phyloP scores from a whole-genome alignment of 768 basidiomycete genomes.

The Agrocybe pediades region DNA sequence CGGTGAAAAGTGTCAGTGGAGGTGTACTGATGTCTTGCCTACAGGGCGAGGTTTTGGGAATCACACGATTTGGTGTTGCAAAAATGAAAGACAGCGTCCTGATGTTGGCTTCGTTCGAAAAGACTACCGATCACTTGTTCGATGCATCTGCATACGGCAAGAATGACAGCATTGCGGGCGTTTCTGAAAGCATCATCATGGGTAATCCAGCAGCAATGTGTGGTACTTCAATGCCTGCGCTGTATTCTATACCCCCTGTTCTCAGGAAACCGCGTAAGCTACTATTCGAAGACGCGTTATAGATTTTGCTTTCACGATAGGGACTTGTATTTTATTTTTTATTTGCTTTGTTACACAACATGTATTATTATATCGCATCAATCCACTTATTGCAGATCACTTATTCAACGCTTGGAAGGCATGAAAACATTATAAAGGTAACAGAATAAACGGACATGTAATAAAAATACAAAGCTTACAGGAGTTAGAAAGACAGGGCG shows the following conservation, averaged over 20 bases:
- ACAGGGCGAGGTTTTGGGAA: slow-evolving; percentile 95
- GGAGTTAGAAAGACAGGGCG: neutral
- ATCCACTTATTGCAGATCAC: neutral
- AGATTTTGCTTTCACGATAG: slow-evolving; percentile 13
- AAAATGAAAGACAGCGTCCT: slow-evolving; percentile 99
- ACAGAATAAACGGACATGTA: neutral
- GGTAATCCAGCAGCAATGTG: slow-evolving; percentile 94
- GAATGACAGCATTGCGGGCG: slow-evolving; percentile 91
- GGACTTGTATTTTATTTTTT: neutral
- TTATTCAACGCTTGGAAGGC: neutral
- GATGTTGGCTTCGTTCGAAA: slow-evolving; percentile 99
- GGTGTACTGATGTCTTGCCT: slow-evolving; percentile 4
- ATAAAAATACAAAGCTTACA: neutral
- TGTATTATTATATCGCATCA: slow-evolving; percentile 19
- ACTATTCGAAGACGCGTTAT: slow-evolving; percentile 50
- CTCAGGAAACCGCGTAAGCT: slow-evolving; percentile 52
- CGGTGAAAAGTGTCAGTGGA: neutral
- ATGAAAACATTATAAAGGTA: neutral
- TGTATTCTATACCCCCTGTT: slow-evolving; percentile 44
- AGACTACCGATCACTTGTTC: slow-evolving; percentile 98
- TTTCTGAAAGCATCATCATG: slow-evolving; percentile 99
- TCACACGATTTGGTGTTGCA: slow-evolving; percentile 97
- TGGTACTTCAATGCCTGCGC: slow-evolving; percentile 85
- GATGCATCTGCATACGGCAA: slow-evolving; percentile 97
- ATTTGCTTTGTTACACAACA: slow-evolving; percentile 1